Evolutionary conservation across 139 green algal species (phyloP).

Genomic region (Trebouxia sp.): DNA sequence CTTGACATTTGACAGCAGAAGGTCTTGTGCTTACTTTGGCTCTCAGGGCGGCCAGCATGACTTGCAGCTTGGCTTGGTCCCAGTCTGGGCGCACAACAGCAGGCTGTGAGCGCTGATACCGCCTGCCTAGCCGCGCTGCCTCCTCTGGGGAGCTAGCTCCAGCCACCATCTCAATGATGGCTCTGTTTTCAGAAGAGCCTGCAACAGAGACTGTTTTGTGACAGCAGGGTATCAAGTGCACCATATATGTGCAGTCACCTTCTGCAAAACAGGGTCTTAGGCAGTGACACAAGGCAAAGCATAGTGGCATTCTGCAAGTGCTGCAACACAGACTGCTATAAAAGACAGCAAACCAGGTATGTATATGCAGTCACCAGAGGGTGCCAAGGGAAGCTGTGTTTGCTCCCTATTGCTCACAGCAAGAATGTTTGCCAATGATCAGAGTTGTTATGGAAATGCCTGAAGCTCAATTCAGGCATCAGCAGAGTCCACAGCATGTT

Average conservation of each 20-base stretch:
- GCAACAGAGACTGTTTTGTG: background rate
- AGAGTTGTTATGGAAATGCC: background rate
- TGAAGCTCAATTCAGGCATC: background rate
- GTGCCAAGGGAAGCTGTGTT: too few species aligned
- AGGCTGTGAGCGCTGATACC: slow-evolving; percentile 62
- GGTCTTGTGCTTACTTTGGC: slow-evolving; percentile 64
- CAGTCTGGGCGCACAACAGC: slow-evolving; percentile 85
- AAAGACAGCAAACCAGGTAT: too few species aligned
- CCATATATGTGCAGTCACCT: too few species aligned
- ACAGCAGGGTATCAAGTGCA: too few species aligned
- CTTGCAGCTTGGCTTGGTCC: slow-evolving; percentile 68
- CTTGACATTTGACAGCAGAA: background rate
- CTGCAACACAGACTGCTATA: too few species aligned
- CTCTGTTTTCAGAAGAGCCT: slow-evolving; percentile 1
- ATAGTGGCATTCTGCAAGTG: too few species aligned
- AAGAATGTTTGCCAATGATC: too few species aligned
- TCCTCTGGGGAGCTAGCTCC: slow-evolving; percentile 82
- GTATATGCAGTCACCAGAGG: too few species aligned
- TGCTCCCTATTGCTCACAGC: too few species aligned
- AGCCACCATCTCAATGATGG: slow-evolving; percentile 70
- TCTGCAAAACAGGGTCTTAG: too few species aligned
- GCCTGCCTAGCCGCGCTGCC: slow-evolving; percentile 79
- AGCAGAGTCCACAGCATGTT: background rate
- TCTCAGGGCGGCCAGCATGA: slow-evolving; percentile 83
- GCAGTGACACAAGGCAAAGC: too few species aligned